phyloP scores from a whole-genome alignment of 2,329 filamentous ascomycete species.

The Teratosphaeria nubilosa region DNA sequence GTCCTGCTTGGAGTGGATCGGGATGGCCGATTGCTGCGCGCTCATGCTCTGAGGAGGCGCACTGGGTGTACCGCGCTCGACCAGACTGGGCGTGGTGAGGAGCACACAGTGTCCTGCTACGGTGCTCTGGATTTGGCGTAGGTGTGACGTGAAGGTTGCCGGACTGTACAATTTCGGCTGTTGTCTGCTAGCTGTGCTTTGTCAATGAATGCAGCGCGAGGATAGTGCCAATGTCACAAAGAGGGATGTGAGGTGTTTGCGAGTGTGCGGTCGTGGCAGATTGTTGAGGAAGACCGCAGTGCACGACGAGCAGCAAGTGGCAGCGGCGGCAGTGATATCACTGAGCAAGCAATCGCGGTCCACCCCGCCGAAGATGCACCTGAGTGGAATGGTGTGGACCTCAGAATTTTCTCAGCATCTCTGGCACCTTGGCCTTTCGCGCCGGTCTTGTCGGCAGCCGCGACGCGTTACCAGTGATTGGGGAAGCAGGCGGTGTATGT shows the following conservation, averaged over 20 bases:
- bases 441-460: no score
- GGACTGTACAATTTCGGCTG: neutral
- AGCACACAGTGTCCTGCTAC: neutral
- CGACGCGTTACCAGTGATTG: no score
- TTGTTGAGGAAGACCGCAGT: neutral
- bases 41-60: conserved; percentile 30
- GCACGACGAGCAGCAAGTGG: neutral
- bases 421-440: neutral
- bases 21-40: conserved; percentile 23
- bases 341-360: neutral
- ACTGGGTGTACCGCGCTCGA: neutral
- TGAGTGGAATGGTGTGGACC: neutral
- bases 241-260: neutral
- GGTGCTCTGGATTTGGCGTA: neutral
- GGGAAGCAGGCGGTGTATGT: neutral
- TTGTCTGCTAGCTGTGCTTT: neutral
- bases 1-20: conserved; percentile 9
- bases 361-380: neutral
- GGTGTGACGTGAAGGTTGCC: neutral
- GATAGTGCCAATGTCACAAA: neutral
- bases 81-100: neutral
- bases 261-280: neutral
- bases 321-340: neutral
- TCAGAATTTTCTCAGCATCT: neutral
- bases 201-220: neutral